Conservation (phyloP, 306 rosid species). For the Glycine soja region DNA sequence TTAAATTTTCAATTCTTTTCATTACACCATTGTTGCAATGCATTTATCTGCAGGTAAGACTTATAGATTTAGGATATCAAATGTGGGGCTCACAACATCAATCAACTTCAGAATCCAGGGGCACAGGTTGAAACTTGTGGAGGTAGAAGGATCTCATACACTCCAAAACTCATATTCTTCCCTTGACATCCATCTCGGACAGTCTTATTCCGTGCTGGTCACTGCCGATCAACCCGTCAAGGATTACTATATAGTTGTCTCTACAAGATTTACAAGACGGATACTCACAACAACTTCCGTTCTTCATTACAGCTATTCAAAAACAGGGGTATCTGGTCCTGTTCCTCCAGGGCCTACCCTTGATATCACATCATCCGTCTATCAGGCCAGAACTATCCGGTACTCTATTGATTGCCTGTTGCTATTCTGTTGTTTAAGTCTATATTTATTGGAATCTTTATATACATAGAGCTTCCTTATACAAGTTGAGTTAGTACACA, state of each 20-base stretch:
- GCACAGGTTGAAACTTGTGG: slow-evolving; percentile 79
- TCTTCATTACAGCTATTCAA: slow-evolving; percentile 91
- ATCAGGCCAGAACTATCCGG: slow-evolving; percentile 89
- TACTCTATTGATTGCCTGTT: slow-evolving; percentile 38
- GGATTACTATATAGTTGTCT: slow-evolving; percentile 86
- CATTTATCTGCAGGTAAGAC: slow-evolving; percentile 72
- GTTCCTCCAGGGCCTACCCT: slow-evolving; percentile 81
- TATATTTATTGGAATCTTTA: background rate
- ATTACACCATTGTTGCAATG: slow-evolving; percentile 33
- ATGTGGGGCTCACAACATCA: slow-evolving; percentile 92
- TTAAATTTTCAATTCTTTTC: background rate
- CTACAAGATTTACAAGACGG: slow-evolving; percentile 74
- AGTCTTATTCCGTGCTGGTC: slow-evolving; percentile 88
- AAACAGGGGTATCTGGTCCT: slow-evolving; percentile 77
- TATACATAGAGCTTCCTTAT: background rate
- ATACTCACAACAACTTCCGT: slow-evolving; percentile 85
- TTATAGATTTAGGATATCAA: slow-evolving; percentile 90
- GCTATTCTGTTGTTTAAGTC: slow-evolving; percentile 19
- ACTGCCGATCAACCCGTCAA: slow-evolving; percentile 88
- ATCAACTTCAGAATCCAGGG: slow-evolving; percentile 94
- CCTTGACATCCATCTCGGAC: slow-evolving; percentile 92
- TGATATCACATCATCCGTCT: slow-evolving; percentile 68
- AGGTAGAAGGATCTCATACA: slow-evolving; percentile 98
- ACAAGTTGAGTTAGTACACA: background rate
- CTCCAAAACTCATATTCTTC: slow-evolving; percentile 79